Conservation (phyloP, 345 rosid genomes). For the Melaleuca alternifolia region DNA sequence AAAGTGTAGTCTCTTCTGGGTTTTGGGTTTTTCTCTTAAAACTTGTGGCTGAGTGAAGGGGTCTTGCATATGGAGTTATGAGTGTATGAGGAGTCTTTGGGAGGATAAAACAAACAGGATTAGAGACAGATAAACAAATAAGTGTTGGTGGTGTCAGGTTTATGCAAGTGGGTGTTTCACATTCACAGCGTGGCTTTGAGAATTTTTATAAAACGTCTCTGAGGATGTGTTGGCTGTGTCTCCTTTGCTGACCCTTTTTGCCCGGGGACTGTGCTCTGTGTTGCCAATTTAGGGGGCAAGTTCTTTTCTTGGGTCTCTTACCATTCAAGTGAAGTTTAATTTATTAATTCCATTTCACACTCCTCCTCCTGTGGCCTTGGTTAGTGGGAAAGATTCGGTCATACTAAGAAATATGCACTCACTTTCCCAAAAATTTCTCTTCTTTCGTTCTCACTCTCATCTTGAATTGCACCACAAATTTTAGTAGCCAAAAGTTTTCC, state of each 20-base stretch:
- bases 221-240: conserved; percentile 7
- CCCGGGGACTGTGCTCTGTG: conserved; percentile 15
- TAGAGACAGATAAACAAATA: neutral
- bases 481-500: neutral
- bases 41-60: neutral
- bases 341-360: neutral
- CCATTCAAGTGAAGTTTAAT: conserved; percentile 4
- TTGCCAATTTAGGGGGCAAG: conserved; percentile 4
- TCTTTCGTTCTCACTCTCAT: neutral
- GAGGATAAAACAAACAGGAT: neutral
- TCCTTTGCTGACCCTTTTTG: conserved; percentile 5
- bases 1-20: neutral
- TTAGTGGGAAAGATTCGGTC: conserved; percentile 15
- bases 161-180: conserved; percentile 7
- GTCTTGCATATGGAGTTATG: neutral
- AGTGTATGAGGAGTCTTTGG: neutral
- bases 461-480: neutral
- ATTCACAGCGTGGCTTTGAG: neutral
- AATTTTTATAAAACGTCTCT: neutral
- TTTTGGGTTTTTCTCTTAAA: neutral
- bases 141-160: conserved; percentile 9
- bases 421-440: neutral
- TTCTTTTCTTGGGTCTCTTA: conserved; percentile 3
- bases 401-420: conserved; percentile 1
- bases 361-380: conserved; percentile 1